phyloP scores from a whole-genome alignment of 805 yeast genomes.

The Metschnikowia sp. region DNA sequence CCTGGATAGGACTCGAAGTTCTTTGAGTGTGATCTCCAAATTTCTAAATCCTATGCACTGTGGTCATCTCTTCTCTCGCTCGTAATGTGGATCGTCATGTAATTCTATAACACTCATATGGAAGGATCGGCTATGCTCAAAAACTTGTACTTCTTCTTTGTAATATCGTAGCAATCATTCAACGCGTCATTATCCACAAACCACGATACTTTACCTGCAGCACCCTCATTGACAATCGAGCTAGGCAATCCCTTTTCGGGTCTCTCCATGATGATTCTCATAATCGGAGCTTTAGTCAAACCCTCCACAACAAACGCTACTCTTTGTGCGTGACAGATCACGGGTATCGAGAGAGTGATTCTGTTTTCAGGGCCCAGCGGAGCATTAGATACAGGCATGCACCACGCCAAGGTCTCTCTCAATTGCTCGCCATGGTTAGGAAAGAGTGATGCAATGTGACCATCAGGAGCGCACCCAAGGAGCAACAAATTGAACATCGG shows the following conservation, averaged over 20 bases:
- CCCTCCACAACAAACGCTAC: conserved; percentile 97
- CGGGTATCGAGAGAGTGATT: conserved; percentile 90
- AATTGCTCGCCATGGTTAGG: conserved; percentile 83
- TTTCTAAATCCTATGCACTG: no score
- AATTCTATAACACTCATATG: conserved; percentile 7
- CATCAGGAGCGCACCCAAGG: conserved; percentile 98
- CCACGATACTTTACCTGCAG: conserved; percentile 97
- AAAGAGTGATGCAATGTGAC: conserved; percentile 94
- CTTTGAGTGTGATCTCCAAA: no score
- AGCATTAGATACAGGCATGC: conserved; percentile 86
- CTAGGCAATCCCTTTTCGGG: conserved; percentile 96
- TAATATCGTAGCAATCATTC: conserved; percentile 66
- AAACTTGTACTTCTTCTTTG: conserved; percentile 68
- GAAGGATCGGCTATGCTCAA: conserved; percentile 30
- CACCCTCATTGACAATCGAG: conserved; percentile 88
- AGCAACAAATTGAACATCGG: conserved; percentile 91
- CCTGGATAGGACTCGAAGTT: no score
- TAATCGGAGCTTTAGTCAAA: conserved; percentile 87
- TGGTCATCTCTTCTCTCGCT: no score
- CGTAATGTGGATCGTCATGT: background rate
- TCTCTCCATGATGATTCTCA: conserved; percentile 89
- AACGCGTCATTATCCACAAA: conserved; percentile 94
- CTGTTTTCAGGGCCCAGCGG: conserved; percentile 85
- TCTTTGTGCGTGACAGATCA: conserved; percentile 87
- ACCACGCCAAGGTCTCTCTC: conserved; percentile 92